phyloP scores from a whole-genome alignment of 495 filamentous ascomycete species.

The Terfezia boudieri region DNA sequence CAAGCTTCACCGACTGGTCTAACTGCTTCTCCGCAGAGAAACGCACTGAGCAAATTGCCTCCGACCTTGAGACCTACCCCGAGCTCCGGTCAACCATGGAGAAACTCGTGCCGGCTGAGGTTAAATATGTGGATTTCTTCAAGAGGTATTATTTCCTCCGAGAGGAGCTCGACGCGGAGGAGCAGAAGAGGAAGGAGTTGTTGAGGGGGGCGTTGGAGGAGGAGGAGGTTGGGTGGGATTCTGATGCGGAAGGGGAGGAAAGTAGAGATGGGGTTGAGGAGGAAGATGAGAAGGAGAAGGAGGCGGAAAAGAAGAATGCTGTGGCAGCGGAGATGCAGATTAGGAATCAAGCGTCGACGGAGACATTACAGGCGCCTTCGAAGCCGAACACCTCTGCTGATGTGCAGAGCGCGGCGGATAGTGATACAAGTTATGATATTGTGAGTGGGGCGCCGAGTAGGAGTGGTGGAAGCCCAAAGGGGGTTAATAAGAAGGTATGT shows the following conservation, averaged over 20 bases:
- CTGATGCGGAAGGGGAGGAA: constrained; percentile 14
- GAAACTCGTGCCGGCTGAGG: constrained; percentile 73
- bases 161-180: constrained; percentile 85
- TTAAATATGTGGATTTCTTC: constrained; percentile 83
- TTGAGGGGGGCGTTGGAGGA: constrained; percentile 47
- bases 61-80: constrained; percentile 66
- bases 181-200: constrained; percentile 71
- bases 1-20: constrained; percentile 46
- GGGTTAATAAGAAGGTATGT: not conserved
- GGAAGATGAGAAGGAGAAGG: constrained; percentile 1
- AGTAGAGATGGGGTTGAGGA: constrained; percentile 4
- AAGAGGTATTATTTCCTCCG: constrained; percentile 86
- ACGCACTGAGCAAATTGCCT: constrained; percentile 52
- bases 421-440: constrained; percentile 18
- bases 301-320: not conserved
- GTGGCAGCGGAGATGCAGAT: not conserved
- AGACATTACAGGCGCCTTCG: constrained; percentile 7
- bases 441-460: constrained; percentile 15
- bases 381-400: constrained; percentile 14
- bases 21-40: constrained; percentile 45
- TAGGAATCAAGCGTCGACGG: constrained; percentile 7
- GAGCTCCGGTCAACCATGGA: constrained; percentile 86
- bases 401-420: constrained; percentile 14
- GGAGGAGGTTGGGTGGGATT: constrained; percentile 18
- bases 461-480: not conserved